Conservation (phyloP, 495 filamentous ascomycete genomes). For the Beverwykella pulmonaria region DNA sequence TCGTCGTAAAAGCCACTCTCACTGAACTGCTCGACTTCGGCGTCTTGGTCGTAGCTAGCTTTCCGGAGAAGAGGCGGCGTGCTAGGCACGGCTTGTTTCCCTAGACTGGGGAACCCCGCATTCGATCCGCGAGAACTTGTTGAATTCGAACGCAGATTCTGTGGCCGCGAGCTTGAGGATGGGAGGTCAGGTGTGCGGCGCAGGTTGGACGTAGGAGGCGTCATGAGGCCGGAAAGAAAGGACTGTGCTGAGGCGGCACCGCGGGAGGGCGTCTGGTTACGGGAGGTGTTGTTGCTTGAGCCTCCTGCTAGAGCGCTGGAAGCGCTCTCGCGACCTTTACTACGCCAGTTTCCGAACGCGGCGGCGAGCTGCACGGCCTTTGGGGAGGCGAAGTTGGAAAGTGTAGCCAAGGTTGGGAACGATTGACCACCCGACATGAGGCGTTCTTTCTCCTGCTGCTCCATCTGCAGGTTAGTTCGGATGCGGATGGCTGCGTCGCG, state of each 20-base stretch:
- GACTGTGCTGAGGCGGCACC: constrained; percentile 47
- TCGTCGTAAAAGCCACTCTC: constrained; percentile 43
- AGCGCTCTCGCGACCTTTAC: constrained; percentile 60
- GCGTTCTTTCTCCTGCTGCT: constrained; percentile 87
- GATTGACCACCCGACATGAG: constrained; percentile 55
- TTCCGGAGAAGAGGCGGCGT: constrained; percentile 52
- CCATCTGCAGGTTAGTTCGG: constrained; percentile 94
- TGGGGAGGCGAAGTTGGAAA: constrained; percentile 71
- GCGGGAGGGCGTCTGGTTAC: constrained; percentile 60
- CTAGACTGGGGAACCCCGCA: constrained; percentile 31
- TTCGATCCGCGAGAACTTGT: constrained; percentile 13
- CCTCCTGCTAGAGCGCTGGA: constrained; percentile 38
- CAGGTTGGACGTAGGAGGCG: constrained; percentile 72
- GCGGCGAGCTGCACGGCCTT: constrained; percentile 80
- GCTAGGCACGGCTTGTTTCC: constrained; percentile 56
- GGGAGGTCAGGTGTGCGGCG: constrained; percentile 56
- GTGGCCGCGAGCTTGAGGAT: constrained; percentile 18
- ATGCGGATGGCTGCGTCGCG: constrained; percentile 90
- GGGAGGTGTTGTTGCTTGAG: constrained; percentile 51
- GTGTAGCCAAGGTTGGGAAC: constrained; percentile 57
- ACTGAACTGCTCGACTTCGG: constrained; percentile 41
- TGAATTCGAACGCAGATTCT: constrained; percentile 30
- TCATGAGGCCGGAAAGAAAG: constrained; percentile 77
- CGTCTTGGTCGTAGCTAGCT: constrained; percentile 46
- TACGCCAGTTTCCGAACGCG: constrained; percentile 85